Evolutionary conservation across 176 grass and related monocot species (phyloP), one percentile per base, ranked within the genome.

Genomic region (Carex kokanica): DNA sequence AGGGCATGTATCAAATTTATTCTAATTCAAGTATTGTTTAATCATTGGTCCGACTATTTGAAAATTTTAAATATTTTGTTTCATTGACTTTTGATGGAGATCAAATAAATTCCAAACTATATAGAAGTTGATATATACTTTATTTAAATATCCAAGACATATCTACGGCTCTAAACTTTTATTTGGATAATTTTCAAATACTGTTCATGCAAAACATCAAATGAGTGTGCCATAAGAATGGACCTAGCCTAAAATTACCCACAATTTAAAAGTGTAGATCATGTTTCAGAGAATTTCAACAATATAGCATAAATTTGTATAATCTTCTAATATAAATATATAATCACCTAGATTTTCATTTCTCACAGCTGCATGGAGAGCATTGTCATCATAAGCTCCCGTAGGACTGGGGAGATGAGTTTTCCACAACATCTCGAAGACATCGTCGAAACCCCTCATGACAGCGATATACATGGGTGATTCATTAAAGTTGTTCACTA

Each of bases 381-480:
- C 69, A 67, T 60, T 87, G 15, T 6, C 20, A n/a, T 16, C 15
- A 0, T 0, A 4, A 4, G 40, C 0, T 78, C 78, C 87, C 0
- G 0, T 0, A n/a, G 68, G 2, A 20, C 59, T 20, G 0, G 67
- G 51, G 57, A n/a, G 8, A 31, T 16, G 8, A n/a, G 55, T 20
- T 56, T 2, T 5, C 49, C 29, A 68, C 81, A 69, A 40, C 4
- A 14, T 60, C 4, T 60, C 0, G 0, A 49, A 31, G 0, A 89
- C 65, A 1, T 83, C n/a, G 3, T 1, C 1, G 7, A 63, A 83
- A 38, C 0, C 16, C 60, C 78, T 89, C 58, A 3, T 60, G 0
- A 34, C 84, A 0, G 79, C 79, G 1, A 72, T 29, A 51, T 14
- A 83, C 79, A 89, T 62, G 0, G 88, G 70, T 1, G 88, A 89